Percentiles rank a stretch among this genome's conserved stretches.
phyloP scores from a whole-genome alignment of 176 grass and related monocot species.

The Musa acuminata region DNA sequence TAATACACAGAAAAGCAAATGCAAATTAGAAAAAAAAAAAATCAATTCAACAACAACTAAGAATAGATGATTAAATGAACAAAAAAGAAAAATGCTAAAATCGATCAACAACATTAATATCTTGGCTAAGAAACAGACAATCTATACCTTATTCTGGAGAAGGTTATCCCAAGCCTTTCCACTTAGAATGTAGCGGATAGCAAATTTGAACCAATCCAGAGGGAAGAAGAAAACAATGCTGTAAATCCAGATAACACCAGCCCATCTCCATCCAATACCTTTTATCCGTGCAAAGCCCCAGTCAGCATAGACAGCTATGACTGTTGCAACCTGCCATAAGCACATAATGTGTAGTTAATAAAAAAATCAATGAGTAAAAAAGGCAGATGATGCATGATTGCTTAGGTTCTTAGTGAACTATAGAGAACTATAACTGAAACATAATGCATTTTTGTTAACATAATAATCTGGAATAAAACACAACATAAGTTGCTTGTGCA shows the following conservation, averaged over 20 bases:
- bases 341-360: neutral
- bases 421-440: too few species aligned
- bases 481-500: too few species aligned
- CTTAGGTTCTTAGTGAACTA: neutral
- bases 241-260: slow-evolving; percentile 88
- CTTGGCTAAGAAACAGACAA: neutral
- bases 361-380: neutral
- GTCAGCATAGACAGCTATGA: slow-evolving; percentile 51
- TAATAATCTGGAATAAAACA: too few species aligned
- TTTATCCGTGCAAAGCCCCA: slow-evolving; percentile 44
- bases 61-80: neutral
- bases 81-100: neutral
- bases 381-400: neutral
- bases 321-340: slow-evolving; percentile 45
- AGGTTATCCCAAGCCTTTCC: slow-evolving; percentile 84
- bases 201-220: slow-evolving; percentile 75
- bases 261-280: slow-evolving; percentile 85
- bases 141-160: slow-evolving; percentile 61
- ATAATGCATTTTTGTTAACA: too few species aligned
- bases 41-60: neutral
- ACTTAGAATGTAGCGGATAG: slow-evolving; percentile 63
- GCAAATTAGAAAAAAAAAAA: neutral
- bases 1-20: neutral
- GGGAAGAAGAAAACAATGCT: slow-evolving; percentile 52
- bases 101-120: neutral